A percentile compares a stretch with the other conserved stretches of the same genome.
These are phyloP conservation scores for Colletotrichum gigasporum DNA, from an alignment of 2,329 filamentous ascomycete species.

Conservation along the genomic window DNA sequence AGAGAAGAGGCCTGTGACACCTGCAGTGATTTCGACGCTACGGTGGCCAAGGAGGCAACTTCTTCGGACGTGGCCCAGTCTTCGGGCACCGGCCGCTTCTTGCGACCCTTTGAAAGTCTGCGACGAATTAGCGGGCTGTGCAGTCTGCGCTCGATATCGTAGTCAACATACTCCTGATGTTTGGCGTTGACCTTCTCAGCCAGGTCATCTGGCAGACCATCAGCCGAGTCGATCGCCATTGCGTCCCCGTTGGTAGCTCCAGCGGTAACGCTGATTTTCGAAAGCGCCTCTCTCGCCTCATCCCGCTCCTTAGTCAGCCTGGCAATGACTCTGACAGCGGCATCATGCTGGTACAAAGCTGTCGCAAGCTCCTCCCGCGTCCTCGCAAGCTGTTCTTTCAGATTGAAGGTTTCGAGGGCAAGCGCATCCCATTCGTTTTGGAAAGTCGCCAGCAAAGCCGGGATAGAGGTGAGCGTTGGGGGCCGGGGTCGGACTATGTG, in stretches of 20 bases:
- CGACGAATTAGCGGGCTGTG: conserved; percentile 18
- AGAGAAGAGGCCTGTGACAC: conserved; percentile 61
- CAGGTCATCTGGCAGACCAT: conserved; percentile 78
- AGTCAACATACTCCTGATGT: conserved; percentile 74
- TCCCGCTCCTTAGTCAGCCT: conserved; percentile 90
- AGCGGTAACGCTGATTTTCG: conserved; percentile 79
- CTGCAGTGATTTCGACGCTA: conserved; percentile 55
- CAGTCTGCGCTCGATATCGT: conserved; percentile 14
- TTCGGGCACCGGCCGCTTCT: conserved; percentile 87
- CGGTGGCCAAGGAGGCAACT: conserved; percentile 62
- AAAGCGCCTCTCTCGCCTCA: conserved; percentile 88
- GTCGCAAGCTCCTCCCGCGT: conserved; percentile 94
- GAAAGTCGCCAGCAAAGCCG: conserved; percentile 90
- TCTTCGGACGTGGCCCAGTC: conserved; percentile 84
- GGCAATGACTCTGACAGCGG: conserved; percentile 94
- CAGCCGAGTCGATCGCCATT: conserved; percentile 87
- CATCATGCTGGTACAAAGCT: conserved; percentile 95
- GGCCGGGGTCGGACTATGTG: conserved; percentile 88
- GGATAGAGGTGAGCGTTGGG: conserved; percentile 94
- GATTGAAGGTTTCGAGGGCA: conserved; percentile 88
- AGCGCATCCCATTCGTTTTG: conserved; percentile 99
- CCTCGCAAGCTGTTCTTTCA: conserved; percentile 88
- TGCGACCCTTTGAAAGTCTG: conserved; percentile 86
- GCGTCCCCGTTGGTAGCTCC: conserved; percentile 73
- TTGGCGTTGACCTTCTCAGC: conserved; percentile 80